A percentile compares a stretch with the other conserved stretches of the same genome.
These are phyloP conservation scores for Aspergillus kassunensis DNA, from an alignment of 495 filamentous ascomycete species.

Conservation along the genomic window DNA sequence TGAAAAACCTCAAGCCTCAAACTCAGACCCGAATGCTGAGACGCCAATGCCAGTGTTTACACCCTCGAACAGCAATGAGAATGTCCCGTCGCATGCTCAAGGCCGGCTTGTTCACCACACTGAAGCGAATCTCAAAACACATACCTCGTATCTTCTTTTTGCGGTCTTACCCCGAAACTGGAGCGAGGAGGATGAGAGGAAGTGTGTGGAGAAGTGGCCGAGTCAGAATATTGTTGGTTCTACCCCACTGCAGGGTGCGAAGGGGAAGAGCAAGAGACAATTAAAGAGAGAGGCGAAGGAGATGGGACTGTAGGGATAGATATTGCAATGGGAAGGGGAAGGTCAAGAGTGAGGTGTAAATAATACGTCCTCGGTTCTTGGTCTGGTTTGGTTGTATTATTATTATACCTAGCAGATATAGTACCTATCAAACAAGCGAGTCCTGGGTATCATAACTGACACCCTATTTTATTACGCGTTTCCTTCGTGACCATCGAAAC, in stretches of 20 bases:
- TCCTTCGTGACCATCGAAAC: no score
- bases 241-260: slow-evolving; percentile 30
- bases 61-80: background rate
- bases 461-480: no score
- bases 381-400: no score
- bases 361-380: no score
- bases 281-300: slow-evolving; percentile 51
- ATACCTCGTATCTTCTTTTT: slow-evolving; percentile 95
- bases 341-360: background rate
- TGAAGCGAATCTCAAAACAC: slow-evolving; percentile 86
- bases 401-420: no score
- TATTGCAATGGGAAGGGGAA: background rate
- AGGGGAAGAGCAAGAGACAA: slow-evolving; percentile 44
- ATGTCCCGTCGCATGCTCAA: slow-evolving; percentile 45
- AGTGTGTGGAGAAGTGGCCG: slow-evolving; percentile 58
- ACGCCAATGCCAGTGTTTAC: background rate
- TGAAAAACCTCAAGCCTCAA: slow-evolving; percentile 16
- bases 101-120: slow-evolving; percentile 73
- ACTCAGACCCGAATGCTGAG: slow-evolving; percentile 1
- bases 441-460: no score
- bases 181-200: slow-evolving; percentile 77
- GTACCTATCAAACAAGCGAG: no score
- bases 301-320: slow-evolving; percentile 30
- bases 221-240: slow-evolving; percentile 28
- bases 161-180: slow-evolving; percentile 82